These are phyloP conservation scores for Verticillium dahliae DNA, from an alignment of 2,329 filamentous ascomycete genomes.

Conservation along the genomic window DNA sequence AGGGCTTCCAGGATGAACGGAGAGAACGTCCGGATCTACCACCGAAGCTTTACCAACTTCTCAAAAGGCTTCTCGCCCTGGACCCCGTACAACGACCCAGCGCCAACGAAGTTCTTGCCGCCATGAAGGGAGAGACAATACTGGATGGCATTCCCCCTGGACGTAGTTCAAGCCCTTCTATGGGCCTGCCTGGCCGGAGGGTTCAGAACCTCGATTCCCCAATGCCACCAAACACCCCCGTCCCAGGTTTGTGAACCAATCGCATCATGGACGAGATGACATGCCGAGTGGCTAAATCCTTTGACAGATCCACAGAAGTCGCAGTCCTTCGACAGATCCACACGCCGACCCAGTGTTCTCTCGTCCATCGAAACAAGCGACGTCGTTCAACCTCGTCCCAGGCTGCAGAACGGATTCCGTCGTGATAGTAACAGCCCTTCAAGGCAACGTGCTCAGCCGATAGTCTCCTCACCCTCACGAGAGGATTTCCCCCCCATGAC, in stretches of 20 bases:
- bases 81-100: constrained; percentile 72
- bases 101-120: constrained; percentile 76
- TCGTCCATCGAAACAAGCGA: neutral
- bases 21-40: constrained; percentile 76
- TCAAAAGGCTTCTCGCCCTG: constrained; percentile 74
- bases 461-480: constrained; percentile 34
- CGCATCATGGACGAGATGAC: neutral
- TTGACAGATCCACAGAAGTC: constrained; percentile 24
- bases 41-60: constrained; percentile 74
- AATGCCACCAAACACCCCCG: constrained; percentile 39
- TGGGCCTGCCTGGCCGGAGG: constrained; percentile 35
- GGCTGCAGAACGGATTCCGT: constrained; percentile 21
- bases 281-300: neutral
- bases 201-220: constrained; percentile 53
- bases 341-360: neutral
- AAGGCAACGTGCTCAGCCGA: constrained; percentile 18
- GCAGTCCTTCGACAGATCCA: constrained; percentile 1
- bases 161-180: constrained; percentile 26
- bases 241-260: constrained; percentile 27
- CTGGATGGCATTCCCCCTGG: constrained; percentile 32
- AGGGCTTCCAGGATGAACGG: constrained; percentile 74
- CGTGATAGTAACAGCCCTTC: constrained; percentile 21
- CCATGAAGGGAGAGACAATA: constrained; percentile 62
- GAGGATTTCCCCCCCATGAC: constrained; percentile 25
- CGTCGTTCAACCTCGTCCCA: constrained; percentile 14